phyloP scores from a whole-genome alignment of 2,329 filamentous ascomycete species.

The Aureobasidium melanogenum region DNA sequence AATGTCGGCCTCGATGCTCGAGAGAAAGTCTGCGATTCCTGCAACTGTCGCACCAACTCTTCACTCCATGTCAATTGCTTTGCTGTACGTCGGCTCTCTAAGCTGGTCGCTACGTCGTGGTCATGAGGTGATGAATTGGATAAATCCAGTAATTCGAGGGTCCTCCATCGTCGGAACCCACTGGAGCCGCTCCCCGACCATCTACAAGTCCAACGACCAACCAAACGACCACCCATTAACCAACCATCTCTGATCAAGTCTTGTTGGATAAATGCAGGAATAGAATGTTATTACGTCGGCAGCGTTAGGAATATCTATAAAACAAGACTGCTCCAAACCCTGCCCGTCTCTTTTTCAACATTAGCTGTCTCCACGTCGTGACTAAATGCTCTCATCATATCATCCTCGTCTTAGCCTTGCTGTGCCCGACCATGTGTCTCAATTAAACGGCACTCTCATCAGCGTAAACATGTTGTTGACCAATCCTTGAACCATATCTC shows the following conservation, averaged over 20 bases:
- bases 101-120: neutral
- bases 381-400: neutral
- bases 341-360: neutral
- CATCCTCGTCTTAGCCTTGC: neutral
- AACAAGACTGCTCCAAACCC: neutral
- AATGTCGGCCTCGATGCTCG: neutral
- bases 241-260: neutral
- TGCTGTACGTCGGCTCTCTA: neutral
- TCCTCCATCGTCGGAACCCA: neutral
- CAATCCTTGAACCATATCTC: slow-evolving; percentile 61
- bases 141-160: neutral
- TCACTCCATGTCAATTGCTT: neutral
- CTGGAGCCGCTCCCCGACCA: neutral
- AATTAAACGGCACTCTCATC: slow-evolving; percentile 17
- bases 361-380: neutral
- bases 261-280: neutral
- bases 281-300: neutral
- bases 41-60: neutral
- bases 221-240: neutral
- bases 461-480: slow-evolving; percentile 63
- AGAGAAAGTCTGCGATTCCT: neutral
- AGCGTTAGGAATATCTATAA: neutral
- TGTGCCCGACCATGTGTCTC: neutral
- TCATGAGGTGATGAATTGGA: neutral
- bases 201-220: neutral